Conservation (phyloP, 129 eudicot species). For the Helichrysum umbraculigerum region DNA sequence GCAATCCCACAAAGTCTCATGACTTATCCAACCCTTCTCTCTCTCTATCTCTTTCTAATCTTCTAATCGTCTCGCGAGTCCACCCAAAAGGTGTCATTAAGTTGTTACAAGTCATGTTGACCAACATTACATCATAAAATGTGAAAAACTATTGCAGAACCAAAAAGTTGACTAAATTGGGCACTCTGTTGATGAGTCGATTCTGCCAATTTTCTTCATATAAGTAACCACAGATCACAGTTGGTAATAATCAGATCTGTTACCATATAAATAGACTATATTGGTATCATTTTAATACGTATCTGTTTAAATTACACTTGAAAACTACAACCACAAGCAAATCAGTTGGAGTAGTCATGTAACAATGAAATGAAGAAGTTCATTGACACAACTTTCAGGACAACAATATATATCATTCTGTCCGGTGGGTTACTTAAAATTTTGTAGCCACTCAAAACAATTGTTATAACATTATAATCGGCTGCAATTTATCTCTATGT, state of each 20-base stretch:
- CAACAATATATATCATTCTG: not conserved
- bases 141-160: not conserved
- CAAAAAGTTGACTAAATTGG: not conserved
- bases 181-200: not conserved
- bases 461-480: not conserved
- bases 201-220: not conserved
- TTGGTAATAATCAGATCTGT: not conserved
- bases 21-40: no score
- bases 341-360: not conserved
- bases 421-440: not conserved
- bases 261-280: not conserved
- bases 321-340: not conserved
- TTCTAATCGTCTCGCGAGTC: not conserved
- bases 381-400: not conserved
- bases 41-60: not conserved
- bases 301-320: not conserved
- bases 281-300: not conserved
- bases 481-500: no score
- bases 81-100: not conserved
- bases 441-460: not conserved
- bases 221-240: not conserved
- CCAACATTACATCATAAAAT: not conserved
- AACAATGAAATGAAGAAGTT: not conserved
- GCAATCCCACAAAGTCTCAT: no score
- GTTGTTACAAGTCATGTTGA: not conserved